These are phyloP conservation scores for Aspergillus luchuensis DNA, from an alignment of 2,329 filamentous ascomycete species.

Conservation along the genomic window DNA sequence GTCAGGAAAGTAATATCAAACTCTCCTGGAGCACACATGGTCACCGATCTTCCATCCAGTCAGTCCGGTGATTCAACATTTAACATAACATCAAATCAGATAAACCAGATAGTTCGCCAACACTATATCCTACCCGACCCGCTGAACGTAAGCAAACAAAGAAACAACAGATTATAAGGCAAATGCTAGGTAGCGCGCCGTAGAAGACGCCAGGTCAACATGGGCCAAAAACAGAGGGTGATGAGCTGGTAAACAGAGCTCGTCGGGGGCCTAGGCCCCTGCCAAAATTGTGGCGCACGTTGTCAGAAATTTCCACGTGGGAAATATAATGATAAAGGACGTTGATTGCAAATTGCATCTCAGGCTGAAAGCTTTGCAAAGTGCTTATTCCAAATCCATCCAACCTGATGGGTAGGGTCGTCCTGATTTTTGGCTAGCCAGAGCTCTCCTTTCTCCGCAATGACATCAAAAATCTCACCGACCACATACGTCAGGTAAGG, in stretches of 20 bases:
- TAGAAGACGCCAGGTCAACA: not conserved
- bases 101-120: slow-evolving; percentile 13
- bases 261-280: not conserved
- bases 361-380: slow-evolving; percentile 64
- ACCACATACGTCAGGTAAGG: slow-evolving; percentile 94
- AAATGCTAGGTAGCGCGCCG: not conserved
- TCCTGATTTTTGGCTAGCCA: slow-evolving; percentile 99
- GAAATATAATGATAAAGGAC: not conserved
- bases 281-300: not conserved
- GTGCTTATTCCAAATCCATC: slow-evolving; percentile 99
- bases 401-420: slow-evolving; percentile 73
- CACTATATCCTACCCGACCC: slow-evolving; percentile 2
- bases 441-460: slow-evolving; percentile 93
- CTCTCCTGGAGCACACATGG: slow-evolving; percentile 14
- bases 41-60: slow-evolving; percentile 13
- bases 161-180: slow-evolving; percentile 1
- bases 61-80: slow-evolving; percentile 1
- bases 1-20: slow-evolving; percentile 13
- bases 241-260: not conserved
- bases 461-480: slow-evolving; percentile 91
- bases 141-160: slow-evolving; percentile 12
- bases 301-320: too few relatives aligned
- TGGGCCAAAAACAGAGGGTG: not conserved
- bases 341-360: not conserved
- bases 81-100: slow-evolving; percentile 15